Base-by-base conservation (phyloP, 805 yeast species). In the Candida dajiaensis region DNA sequence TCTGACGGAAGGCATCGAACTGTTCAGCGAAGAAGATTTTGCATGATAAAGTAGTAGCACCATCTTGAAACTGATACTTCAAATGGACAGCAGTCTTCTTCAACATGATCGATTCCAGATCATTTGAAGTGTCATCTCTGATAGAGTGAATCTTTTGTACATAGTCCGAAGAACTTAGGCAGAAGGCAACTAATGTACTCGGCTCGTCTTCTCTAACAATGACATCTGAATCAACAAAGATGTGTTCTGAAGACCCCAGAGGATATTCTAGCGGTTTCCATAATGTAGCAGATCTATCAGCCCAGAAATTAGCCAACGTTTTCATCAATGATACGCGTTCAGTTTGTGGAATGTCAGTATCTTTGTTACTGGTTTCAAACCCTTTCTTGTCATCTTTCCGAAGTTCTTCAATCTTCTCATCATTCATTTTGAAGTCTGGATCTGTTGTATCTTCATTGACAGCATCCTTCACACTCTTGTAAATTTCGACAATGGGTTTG, bases 131-230 rank as follows among this genome's bases (percentile, higher is more conserved):
- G 19, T 45, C 46, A 28, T 40, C 46, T 38, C 53, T 48, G 21
- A 51, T 45, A 56, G 48, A 49, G 56, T 67, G 63, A 51, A 86
- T 73, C 51, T 85, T 83, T 47, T 78, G 81, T 42, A 76, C 72
- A 59, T 94, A 92, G 63, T 94, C 98, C 4, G 80, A 75, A 0
- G 96, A 80, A 44, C 90, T 85, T 50, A 94, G 68, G 62, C 98
- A 92, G 58, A 94, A 90, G 0, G 98, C 95, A 52, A 95, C 87
- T 49, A 94, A 67, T 0, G 98, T 90, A 56, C 95, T 85, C 10
- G 98, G 99, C 62, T 94, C 99, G 63, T 89, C 97, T 58, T 94
- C 99, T 43, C 99, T 71, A 10, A 94, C 92, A 48, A 94, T 83
- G 19, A 94, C 96, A 63, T 87, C 89, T 8, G 95, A 87, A 60